phyloP scores from a whole-genome alignment of 306 rosid genomes.

The Neltuma alba region DNA sequence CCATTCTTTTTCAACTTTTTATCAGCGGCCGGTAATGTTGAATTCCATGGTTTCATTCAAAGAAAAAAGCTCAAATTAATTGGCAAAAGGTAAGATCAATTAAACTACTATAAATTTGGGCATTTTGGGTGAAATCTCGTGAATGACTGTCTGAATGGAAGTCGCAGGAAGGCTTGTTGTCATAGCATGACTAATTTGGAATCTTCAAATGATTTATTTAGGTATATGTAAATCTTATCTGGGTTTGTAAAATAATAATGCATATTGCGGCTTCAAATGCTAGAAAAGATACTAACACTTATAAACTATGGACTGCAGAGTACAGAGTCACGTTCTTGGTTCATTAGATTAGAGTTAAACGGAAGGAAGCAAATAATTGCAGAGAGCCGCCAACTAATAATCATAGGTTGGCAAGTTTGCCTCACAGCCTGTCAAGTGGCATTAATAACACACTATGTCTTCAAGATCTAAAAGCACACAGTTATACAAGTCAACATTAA shows the following conservation, averaged over 20 bases:
- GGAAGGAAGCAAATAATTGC: constrained; percentile 1
- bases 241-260: constrained; percentile 4
- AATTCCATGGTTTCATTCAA: background rate
- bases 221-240: constrained; percentile 9
- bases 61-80: background rate
- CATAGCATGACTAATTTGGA: background rate
- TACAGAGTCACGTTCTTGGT: constrained; percentile 22
- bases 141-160: constrained; percentile 21
- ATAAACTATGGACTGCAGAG: background rate
- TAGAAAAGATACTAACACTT: constrained; percentile 7
- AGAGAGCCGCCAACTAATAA: constrained; percentile 7
- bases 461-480: background rate
- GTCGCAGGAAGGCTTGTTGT: background rate
- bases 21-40: background rate
- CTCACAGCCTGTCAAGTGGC: constrained; percentile 10
- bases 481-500: background rate
- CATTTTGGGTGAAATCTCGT: constrained; percentile 7
- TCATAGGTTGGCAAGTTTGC: constrained; percentile 5
- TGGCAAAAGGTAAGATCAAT: constrained; percentile 12
- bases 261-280: constrained; percentile 8
- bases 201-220: background rate
- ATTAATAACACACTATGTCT: background rate
- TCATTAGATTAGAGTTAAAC: constrained; percentile 6
- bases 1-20: background rate
- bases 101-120: constrained; percentile 1